A percentile compares a stretch with the other conserved stretches of the same genome.
phyloP scores from a whole-genome alignment of 2,329 filamentous ascomycete genomes.

The Colletotrichum plurivorum region DNA sequence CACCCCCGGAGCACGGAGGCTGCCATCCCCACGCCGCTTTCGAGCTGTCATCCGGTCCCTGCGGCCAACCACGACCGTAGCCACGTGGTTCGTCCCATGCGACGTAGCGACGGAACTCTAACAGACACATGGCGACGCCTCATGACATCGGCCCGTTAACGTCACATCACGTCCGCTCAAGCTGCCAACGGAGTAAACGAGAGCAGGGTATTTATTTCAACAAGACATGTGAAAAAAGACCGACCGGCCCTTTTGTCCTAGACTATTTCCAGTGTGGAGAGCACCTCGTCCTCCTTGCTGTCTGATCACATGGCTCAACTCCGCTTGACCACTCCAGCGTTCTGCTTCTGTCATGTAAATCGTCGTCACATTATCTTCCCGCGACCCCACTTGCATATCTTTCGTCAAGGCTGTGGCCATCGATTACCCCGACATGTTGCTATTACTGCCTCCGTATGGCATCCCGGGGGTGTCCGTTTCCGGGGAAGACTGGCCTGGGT shows the following conservation, averaged over 20 bases:
- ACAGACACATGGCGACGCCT: not conserved
- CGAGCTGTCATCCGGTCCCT: slow-evolving; percentile 13
- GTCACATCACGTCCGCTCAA: not conserved
- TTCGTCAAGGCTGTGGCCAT: not conserved
- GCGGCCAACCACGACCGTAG: slow-evolving; percentile 5
- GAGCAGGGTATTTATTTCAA: slow-evolving; percentile 37
- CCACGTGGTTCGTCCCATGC: slow-evolving; percentile 31
- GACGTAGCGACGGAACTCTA: not conserved
- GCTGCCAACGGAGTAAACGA: slow-evolving; percentile 8
- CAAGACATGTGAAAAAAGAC: not conserved
- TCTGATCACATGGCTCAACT: slow-evolving; percentile 1
- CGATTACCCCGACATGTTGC: slow-evolving; percentile 33
- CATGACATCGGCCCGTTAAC: slow-evolving; percentile 17
- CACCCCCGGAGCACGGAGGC: slow-evolving; percentile 12
- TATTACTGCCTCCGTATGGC: slow-evolving; percentile 17
- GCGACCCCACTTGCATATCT: not conserved
- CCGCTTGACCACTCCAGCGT: slow-evolving; percentile 3
- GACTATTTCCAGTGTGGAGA: slow-evolving; percentile 21
- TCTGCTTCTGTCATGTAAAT: slow-evolving; percentile 22
- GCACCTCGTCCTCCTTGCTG: not conserved
- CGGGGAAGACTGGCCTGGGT: slow-evolving; percentile 40
- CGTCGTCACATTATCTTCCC: slow-evolving; percentile 18
- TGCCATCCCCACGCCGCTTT: slow-evolving; percentile 10
- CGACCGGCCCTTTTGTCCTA: slow-evolving; percentile 6
- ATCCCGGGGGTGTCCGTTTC: slow-evolving; percentile 30